Evolutionary conservation across 345 rosid genomes (phyloP).

Genomic region (Citrus trifoliata): DNA sequence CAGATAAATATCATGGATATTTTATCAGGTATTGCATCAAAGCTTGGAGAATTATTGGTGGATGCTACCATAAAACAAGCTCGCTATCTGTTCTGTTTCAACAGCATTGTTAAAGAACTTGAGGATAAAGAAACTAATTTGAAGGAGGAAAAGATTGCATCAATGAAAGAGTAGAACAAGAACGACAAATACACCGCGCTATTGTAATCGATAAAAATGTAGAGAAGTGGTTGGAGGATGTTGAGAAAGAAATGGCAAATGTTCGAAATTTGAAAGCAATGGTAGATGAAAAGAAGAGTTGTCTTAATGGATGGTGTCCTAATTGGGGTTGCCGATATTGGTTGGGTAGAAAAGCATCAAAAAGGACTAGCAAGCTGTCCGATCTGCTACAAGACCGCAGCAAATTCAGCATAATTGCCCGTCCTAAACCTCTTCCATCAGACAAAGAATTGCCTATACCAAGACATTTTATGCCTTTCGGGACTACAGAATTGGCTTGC

Average conservation of each 20-base stretch:
- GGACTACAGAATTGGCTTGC: not conserved
- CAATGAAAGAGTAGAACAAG: not conserved
- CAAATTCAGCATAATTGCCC: not conserved
- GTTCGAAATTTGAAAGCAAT: not conserved
- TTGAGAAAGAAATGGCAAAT: not conserved
- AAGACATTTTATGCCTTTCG: not conserved
- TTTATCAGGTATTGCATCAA: not conserved
- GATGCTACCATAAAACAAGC: not conserved
- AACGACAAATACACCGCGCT: not conserved
- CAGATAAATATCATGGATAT: not conserved
- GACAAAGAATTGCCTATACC: not conserved
- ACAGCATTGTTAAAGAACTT: not conserved
- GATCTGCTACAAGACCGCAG: not conserved
- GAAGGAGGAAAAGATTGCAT: not conserved
- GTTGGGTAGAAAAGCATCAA: not conserved
- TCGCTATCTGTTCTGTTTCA: not conserved
- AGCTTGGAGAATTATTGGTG: not conserved
- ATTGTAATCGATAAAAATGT: not conserved
- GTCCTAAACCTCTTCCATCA: not conserved
- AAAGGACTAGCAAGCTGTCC: fast-evolving
- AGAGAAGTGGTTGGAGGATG: not conserved
- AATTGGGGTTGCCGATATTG: not conserved
- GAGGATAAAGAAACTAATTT: not conserved
- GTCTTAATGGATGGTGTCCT: no score
- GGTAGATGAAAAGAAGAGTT: no score